Evolutionary conservation across 2,329 filamentous ascomycete species (phyloP).

Genomic region (Cytospora paraplurivora): DNA sequence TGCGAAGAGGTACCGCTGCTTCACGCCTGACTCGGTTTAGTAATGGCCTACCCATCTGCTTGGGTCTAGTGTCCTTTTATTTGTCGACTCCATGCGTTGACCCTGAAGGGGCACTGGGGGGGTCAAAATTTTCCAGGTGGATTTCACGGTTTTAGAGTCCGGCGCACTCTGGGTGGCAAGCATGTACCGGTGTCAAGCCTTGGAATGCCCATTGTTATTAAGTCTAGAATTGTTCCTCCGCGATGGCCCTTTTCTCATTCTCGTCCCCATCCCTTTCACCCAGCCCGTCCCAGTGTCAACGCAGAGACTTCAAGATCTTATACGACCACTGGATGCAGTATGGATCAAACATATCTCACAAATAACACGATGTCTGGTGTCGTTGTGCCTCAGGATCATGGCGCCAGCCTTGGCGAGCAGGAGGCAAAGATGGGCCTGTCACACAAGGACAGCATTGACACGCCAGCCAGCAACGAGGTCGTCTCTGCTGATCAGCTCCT

Average conservation of each 20-base stretch:
- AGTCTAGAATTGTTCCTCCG: conserved; percentile 10
- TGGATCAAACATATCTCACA: neutral
- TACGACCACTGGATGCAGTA: neutral
- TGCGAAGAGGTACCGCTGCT: neutral
- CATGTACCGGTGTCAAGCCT: conserved; percentile 8
- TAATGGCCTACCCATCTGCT: neutral
- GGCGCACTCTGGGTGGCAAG: conserved; percentile 1
- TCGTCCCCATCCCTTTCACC: conserved; percentile 5
- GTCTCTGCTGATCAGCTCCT: conserved; percentile 63
- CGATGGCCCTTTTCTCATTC: conserved; percentile 1
- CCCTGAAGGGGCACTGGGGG: neutral
- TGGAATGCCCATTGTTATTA: neutral
- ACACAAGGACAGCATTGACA: conserved; percentile 24
- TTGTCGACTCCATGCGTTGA: neutral
- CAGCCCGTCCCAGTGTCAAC: neutral
- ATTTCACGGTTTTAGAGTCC: conserved; percentile 4
- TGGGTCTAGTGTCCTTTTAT: neutral
- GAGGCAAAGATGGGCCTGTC: conserved; percentile 16
- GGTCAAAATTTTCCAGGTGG: neutral
- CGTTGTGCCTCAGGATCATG: conserved; percentile 23
- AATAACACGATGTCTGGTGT: conserved; percentile 22
- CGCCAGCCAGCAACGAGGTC: conserved; percentile 34
- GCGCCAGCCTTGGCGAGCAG: conserved; percentile 16
- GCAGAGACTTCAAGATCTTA: neutral
- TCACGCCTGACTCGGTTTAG: neutral